Evolutionary conservation across 2,329 filamentous ascomycete species (phyloP), one percentile per base, ranked within the genome.

Genomic region (Herpomyces periplanetae): DNA sequence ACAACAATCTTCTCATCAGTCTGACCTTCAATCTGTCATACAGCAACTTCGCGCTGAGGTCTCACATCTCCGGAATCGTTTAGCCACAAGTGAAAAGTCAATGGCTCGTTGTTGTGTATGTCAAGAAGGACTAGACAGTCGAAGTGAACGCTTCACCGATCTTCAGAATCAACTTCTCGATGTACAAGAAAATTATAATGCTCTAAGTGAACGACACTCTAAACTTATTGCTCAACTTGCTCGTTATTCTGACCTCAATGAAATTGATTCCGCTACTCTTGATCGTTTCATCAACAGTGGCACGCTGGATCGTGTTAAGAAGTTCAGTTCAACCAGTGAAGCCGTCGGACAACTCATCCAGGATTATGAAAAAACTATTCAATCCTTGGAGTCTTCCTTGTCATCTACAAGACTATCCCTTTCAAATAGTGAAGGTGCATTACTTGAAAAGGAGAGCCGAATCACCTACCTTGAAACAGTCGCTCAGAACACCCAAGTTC

Each of bases 281-380:
- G 55, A 60, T 16, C 51, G 59, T 20, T 49, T 55, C 6, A 43
- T 60, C 8, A 66, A 59, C 21, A 69, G 75, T 33, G 66, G 47
- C 28, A 68, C 71, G 1, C 61, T 71, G 10, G 73, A 88, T 34
- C 54, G 80, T 20, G 43, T 91, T 26, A 84, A 88, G 34, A 60
- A 80, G 15, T 96, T 84, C 8, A 87, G 84, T 34, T 84, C 68
- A 0, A 91, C 96, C 34, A 73, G 75, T 2, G 64, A 85, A 34
- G 75, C 75, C 11, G 75, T 96, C 9, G 80, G 96, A 32, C 66
- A 85, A 32, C 69, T 96, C 10, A 69, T 96, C 3, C 44, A 91
- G 18, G 80, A 96, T 39, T 96, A 96, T 34, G 84, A 96, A 37
- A 91, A 85, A 47, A 96, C 84, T 0, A 96, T 96, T 19, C 73